phyloP scores from a whole-genome alignment of 495 filamentous ascomycete species.

The Zalerion maritima region DNA sequence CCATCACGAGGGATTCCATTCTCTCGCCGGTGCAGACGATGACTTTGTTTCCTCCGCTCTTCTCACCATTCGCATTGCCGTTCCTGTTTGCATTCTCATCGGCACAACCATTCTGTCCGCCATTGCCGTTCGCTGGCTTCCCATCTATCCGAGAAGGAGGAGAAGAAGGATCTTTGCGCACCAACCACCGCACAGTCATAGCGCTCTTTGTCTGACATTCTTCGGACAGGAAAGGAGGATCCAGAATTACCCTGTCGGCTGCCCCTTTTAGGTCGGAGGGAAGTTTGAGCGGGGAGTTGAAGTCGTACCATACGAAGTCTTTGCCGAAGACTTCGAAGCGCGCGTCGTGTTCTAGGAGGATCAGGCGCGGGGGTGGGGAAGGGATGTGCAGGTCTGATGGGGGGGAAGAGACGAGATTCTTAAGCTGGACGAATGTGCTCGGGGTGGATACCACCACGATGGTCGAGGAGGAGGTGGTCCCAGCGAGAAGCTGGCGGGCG shows the following conservation, averaged over 20 bases:
- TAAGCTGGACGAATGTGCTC: slow-evolving; percentile 60
- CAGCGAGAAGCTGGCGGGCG: slow-evolving; percentile 47
- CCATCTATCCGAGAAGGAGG: slow-evolving; percentile 31
- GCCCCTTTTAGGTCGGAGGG: slow-evolving; percentile 46
- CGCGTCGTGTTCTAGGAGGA: slow-evolving; percentile 55
- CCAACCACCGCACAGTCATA: slow-evolving; percentile 60
- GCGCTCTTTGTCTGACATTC: slow-evolving; percentile 74
- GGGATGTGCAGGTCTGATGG: background rate
- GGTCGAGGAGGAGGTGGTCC: slow-evolving; percentile 31
- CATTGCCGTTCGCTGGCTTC: background rate
- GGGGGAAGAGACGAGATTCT: slow-evolving; percentile 34
- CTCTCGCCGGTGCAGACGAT: slow-evolving; percentile 63
- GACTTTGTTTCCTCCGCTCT: too few species aligned
- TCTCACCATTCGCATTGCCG: too few species aligned
- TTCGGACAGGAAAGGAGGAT: slow-evolving; percentile 64
- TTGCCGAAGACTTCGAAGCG: slow-evolving; percentile 53
- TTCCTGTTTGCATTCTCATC: slow-evolving; percentile 6
- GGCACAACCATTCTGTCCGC: slow-evolving; percentile 1
- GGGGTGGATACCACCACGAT: slow-evolving; percentile 62
- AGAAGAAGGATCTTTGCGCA: too few species aligned
- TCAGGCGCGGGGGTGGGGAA: slow-evolving; percentile 21
- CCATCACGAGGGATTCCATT: slow-evolving; percentile 38
- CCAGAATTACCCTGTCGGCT: slow-evolving; percentile 52
- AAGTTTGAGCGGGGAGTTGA: slow-evolving; percentile 45
- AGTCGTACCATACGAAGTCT: slow-evolving; percentile 66